These are phyloP conservation scores for Teunomyces cretensis DNA, from an alignment of 805 yeast species.

Conservation along the genomic window DNA sequence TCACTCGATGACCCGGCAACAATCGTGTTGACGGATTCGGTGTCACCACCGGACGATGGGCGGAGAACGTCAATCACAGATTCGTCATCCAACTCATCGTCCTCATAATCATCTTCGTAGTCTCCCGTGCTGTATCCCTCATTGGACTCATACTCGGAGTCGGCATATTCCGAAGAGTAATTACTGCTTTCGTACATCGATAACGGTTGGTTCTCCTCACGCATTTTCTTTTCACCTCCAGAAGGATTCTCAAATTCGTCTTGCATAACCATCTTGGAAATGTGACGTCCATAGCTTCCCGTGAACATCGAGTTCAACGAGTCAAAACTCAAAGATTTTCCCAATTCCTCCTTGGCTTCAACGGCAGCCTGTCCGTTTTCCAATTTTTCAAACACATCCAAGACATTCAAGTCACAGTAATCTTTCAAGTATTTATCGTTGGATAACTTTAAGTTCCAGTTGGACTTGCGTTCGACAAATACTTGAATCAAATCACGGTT, in stretches of 20 bases:
- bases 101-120: constrained; percentile 19
- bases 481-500: constrained; percentile 63
- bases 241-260: constrained; percentile 5
- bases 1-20: neutral
- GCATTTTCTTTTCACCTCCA: neutral
- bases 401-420: constrained; percentile 45
- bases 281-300: constrained; percentile 37
- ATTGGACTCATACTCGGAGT: constrained; percentile 35
- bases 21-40: neutral
- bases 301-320: constrained; percentile 41
- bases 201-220: neutral
- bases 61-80: neutral
- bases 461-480: constrained; percentile 65
- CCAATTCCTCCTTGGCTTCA: constrained; percentile 17
- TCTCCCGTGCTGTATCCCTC: constrained; percentile 30
- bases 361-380: constrained; percentile 13
- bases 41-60: neutral
- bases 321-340: constrained; percentile 36
- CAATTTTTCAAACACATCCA: constrained; percentile 37
- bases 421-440: constrained; percentile 47
- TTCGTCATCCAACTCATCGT: constrained; percentile 12
- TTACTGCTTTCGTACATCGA: constrained; percentile 9
- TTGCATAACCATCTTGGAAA: constrained; percentile 39
- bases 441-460: constrained; percentile 48
- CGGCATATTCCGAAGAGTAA: constrained; percentile 27